Evolutionary conservation across 106 monocot genomes (phyloP), one percentile per base, ranked within the genome.

Genomic region (Dendrobium catenatum): DNA sequence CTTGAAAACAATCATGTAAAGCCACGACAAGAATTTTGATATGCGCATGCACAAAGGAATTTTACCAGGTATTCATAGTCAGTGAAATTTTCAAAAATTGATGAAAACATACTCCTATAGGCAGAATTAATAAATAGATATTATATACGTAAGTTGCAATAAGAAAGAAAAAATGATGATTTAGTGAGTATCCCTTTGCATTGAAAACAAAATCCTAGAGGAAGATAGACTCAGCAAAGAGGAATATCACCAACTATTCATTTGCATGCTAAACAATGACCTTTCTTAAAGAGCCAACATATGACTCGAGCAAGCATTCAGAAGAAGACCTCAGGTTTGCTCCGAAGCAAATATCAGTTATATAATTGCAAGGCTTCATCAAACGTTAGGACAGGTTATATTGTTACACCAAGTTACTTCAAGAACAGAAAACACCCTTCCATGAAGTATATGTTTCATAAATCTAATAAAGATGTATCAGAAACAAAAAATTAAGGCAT

Each of bases 181-280:
- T 61, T 61, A 22, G 19, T 19, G 19, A 56, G 61, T 22, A 61
- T 22, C n/a, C 61, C 5, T 61, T 61, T 19, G 61, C 61, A 61
- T 61, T 22, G 1, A 61, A n/a, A 61, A 22, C 61, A 61, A 5
- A 61, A 22, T 20, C 61, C 20, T 61, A 61, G 6, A 61, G 2
- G 22, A 4, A 61, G 61, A 22, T 61, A n/a, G 61, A 61, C 24
- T 22, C 20, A 61, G 22, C 20, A n/a, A 58, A 58, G 58, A 48
- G 48, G 48, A 58, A 58, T 20, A n/a, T 19, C 61, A 61, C 22
- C 61, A 61, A 61, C 61, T 22, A 70, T 33, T 0, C 70, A 11
- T 31, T 70, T 70, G 27, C 33, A 70, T 70, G 70, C 70, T 70
- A 70, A 70, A 10, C 33, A 70, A 70, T 70, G 33, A 13, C 61